Conservation (phyloP, 106 monocot genomes). For the Platanthera guangdongensis region DNA sequence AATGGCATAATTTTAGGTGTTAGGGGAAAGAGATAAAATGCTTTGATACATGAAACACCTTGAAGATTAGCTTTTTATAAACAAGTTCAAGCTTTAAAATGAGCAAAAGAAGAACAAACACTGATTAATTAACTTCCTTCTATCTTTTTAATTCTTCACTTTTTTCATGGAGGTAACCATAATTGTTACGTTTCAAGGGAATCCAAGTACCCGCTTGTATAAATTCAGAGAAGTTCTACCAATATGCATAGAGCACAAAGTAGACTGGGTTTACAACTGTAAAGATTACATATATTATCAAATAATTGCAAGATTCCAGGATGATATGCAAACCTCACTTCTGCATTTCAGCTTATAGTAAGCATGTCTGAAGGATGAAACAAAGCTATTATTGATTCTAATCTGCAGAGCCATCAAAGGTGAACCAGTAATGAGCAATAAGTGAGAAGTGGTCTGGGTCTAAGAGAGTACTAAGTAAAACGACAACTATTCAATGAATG, state of each 20-base stretch:
- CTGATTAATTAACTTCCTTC: not conserved
- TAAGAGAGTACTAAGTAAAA: not conserved
- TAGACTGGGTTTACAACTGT: not conserved
- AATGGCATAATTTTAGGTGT: not conserved
- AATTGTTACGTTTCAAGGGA: not conserved
- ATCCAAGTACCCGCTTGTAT: not conserved
- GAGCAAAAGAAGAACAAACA: not conserved
- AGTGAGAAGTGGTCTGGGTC: not conserved
- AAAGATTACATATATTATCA: not conserved
- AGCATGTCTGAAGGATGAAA: constrained; percentile 89
- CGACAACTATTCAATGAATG: not conserved
- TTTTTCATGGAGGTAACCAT: not conserved
- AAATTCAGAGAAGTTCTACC: not conserved
- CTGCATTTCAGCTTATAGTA: constrained; percentile 97
- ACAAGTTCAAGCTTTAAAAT: not conserved
- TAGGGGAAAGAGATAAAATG: not conserved
- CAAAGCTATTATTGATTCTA: constrained; percentile 97
- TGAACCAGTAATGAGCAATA: constrained; percentile 2
- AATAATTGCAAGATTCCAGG: not conserved
- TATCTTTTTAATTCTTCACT: not conserved
- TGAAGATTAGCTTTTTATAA: not conserved
- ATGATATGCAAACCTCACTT: constrained; percentile 57
- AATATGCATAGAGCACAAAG: not conserved
- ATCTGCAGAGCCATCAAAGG: constrained; percentile 40
- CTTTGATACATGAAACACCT: not conserved